Base-by-base conservation (phyloP, 2,329 filamentous ascomycete species). In the Fusarium multiceps region DNA sequence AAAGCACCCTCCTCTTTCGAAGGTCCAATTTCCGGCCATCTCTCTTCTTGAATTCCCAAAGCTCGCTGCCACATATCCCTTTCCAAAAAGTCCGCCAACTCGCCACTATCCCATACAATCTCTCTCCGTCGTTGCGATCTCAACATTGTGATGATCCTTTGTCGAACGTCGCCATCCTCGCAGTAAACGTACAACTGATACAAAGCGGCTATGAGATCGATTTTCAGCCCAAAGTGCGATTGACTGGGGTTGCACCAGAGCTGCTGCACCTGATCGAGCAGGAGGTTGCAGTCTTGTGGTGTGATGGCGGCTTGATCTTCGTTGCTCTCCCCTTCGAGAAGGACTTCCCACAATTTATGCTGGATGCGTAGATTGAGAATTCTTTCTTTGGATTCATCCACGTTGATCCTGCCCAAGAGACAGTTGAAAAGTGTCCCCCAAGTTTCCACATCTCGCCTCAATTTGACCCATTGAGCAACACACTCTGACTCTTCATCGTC, bases 151-250 rank as follows among this genome's bases (percentile, higher is more conserved):
- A 63, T 63, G n/a, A 63, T 63, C 1, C 60, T 43, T 2, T 42
- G 28, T 1, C 60, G 48, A 4, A 63, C 34, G 3, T 4, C 13
- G 1, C 46, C 34, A 1, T 63, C 48, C 0, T 25, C 18, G 48
- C 60, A 63, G 23, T 63, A 63, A 7, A 63, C 60, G 1, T 63
- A 63, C 2, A 63, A 34, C 2, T 63, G 60, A 7, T 63, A 63
- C 1, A 63, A n/a, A 21, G 60, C 60, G 2, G 60, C 58, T 1
- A 42, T 63, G 0, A 63, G 48, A 1, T 63, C 58, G 11, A 63
- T 56, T 12, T 63, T 63, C 3, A 63, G 34, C 1, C 60, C 32
- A 9, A 63, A 63, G 8, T 49, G 58, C 11, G 60, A 59, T 11
- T 28, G 42, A 0, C 27, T 7, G 16, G 60, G 60, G 18, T 27